Conservation (phyloP, 208 protist genomes). For the Trypanosoma cruzi region DNA sequence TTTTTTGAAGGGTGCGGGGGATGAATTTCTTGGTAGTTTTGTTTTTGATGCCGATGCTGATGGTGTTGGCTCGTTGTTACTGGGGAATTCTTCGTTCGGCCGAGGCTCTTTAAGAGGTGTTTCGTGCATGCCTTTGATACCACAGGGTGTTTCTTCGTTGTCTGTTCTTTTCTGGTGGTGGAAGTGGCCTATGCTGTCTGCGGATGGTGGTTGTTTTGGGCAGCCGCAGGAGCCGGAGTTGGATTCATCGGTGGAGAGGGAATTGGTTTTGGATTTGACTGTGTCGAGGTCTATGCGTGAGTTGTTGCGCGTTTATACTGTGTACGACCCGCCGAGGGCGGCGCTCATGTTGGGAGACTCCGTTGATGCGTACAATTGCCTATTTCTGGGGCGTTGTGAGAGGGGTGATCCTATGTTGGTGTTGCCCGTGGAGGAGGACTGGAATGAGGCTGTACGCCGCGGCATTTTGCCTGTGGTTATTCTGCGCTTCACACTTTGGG, state of each 20-base stretch:
- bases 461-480: background rate
- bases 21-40: no score
- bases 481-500: slow-evolving; percentile 7
- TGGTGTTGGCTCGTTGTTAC: no score
- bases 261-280: background rate
- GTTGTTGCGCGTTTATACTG: background rate
- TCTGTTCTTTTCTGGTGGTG: background rate
- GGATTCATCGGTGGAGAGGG: background rate
- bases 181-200: background rate
- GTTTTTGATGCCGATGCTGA: no score
- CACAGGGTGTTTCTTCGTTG: background rate
- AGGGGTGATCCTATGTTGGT: background rate
- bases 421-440: slow-evolving; percentile 2
- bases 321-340: background rate
- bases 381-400: background rate
- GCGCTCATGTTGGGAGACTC: background rate
- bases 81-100: no score
- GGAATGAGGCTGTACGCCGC: slow-evolving; percentile 5
- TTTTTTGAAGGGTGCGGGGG: no score
- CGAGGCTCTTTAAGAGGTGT: no score
- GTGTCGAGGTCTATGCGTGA: background rate
- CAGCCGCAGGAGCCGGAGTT: background rate
- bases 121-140: background rate
- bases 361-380: background rate
- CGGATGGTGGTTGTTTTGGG: background rate